phyloP scores from a whole-genome alignment of 208 protist species.

The Endotrypanum monterogeii region DNA sequence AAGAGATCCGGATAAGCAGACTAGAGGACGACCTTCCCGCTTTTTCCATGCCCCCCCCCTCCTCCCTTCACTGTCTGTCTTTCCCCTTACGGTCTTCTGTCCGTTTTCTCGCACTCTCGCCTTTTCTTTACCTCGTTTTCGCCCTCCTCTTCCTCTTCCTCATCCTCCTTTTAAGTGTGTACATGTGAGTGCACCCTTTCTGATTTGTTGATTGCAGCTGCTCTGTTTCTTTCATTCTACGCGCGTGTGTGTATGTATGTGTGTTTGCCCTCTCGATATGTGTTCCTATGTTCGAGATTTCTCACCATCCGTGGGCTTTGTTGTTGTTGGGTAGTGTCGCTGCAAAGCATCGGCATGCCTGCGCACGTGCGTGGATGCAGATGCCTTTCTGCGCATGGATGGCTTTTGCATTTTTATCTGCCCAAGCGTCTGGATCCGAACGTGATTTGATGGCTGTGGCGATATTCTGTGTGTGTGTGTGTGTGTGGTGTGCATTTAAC shows the following conservation, averaged over 20 bases:
- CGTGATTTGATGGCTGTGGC: too few relatives aligned
- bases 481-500: not conserved
- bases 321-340: not conserved
- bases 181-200: not conserved
- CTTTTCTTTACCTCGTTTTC: too few relatives aligned
- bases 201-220: not conserved
- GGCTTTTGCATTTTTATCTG: not conserved
- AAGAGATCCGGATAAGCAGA: too few relatives aligned
- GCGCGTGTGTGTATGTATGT: too few relatives aligned
- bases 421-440: not conserved
- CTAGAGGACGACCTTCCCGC: not conserved
- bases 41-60: not conserved
- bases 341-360: too few relatives aligned
- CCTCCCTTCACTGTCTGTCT: too few relatives aligned
- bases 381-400: too few relatives aligned
- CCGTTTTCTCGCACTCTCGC: too few relatives aligned
- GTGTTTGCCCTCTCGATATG: too few relatives aligned
- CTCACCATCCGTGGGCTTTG: not conserved
- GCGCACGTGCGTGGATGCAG: too few relatives aligned
- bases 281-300: not conserved
- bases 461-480: too few relatives aligned
- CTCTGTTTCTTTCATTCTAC: not conserved
- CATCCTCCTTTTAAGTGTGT: not conserved
- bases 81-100: too few relatives aligned
- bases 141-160: not conserved